These are phyloP conservation scores for Calycina marina DNA, from an alignment of 2,329 filamentous ascomycete genomes.

Conservation along the genomic window DNA sequence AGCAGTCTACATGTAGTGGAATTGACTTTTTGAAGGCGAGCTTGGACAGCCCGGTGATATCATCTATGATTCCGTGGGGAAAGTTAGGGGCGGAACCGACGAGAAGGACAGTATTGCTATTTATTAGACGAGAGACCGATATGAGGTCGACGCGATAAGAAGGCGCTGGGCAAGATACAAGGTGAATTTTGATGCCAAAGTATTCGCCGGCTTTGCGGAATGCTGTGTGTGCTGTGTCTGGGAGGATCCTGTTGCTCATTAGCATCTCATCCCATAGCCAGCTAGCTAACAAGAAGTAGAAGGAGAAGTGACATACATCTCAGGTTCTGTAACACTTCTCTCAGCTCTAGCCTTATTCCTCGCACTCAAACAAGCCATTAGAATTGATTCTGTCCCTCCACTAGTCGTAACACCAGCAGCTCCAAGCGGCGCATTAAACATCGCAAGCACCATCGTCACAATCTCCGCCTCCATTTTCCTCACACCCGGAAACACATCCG, in stretches of 20 bases:
- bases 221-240: constrained; percentile 86
- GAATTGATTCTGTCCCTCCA: constrained; percentile 89
- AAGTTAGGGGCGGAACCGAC: constrained; percentile 96
- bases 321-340: constrained; percentile 77
- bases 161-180: constrained; percentile 76
- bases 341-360: constrained; percentile 79
- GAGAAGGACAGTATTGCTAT: constrained; percentile 83
- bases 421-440: constrained; percentile 81
- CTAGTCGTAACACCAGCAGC: constrained; percentile 81
- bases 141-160: constrained; percentile 70
- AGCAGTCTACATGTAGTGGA: constrained; percentile 94
- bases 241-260: constrained; percentile 57
- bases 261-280: constrained; percentile 12
- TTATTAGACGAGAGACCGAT: constrained; percentile 71
- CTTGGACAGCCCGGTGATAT: constrained; percentile 72
- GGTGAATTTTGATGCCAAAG: constrained; percentile 90
- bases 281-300: too few species aligned
- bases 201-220: constrained; percentile 93
- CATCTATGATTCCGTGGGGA: constrained; percentile 94
- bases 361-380: constrained; percentile 87
- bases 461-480: constrained; percentile 99
- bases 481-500: constrained; percentile 94
- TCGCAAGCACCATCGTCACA: constrained; percentile 79
- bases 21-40: constrained; percentile 67
- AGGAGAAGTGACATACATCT: constrained; percentile 49